Conservation (phyloP, 306 rosid species). For the Luffa acutangula region DNA sequence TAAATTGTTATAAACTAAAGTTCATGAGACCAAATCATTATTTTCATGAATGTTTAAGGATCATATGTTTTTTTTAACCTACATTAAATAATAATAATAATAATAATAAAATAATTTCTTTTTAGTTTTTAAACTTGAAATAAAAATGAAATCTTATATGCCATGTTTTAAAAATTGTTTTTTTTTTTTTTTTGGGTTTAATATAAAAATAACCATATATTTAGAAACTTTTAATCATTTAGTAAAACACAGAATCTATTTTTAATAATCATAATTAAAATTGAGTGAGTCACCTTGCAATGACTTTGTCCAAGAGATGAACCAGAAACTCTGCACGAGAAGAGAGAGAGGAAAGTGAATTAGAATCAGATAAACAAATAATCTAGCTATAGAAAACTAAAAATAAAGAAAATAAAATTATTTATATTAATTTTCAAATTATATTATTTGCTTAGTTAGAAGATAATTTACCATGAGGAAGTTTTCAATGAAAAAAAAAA, state of each 20-base stretch:
- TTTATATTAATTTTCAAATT: neutral
- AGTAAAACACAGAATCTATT: neutral
- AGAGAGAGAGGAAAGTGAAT: neutral
- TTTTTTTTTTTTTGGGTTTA: too few relatives aligned
- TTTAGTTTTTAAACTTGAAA: too few relatives aligned
- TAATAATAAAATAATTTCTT: too few relatives aligned
- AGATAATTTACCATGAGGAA: neutral
- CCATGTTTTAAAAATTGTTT: too few relatives aligned
- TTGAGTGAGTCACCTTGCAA: conserved; percentile 51
- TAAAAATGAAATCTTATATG: too few relatives aligned
- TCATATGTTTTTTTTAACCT: too few relatives aligned
- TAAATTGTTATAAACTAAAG: too few relatives aligned
- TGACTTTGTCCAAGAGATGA: conserved; percentile 60
- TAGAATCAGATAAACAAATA: neutral
- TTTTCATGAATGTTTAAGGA: too few relatives aligned
- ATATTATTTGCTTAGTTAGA: neutral
- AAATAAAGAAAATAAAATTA: neutral
- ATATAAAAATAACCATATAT: neutral
- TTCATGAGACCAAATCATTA: too few relatives aligned
- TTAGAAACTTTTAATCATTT: neutral
- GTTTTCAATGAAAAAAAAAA: too few relatives aligned
- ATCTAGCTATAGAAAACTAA: neutral
- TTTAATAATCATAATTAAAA: neutral
- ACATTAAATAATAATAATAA: too few relatives aligned
- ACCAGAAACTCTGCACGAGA: conserved; percentile 59